These are phyloP conservation scores for Cutaneotrichosporon sp. DNA, from an alignment of 1,284 basidiomycete genomes.

Conservation along the genomic window DNA sequence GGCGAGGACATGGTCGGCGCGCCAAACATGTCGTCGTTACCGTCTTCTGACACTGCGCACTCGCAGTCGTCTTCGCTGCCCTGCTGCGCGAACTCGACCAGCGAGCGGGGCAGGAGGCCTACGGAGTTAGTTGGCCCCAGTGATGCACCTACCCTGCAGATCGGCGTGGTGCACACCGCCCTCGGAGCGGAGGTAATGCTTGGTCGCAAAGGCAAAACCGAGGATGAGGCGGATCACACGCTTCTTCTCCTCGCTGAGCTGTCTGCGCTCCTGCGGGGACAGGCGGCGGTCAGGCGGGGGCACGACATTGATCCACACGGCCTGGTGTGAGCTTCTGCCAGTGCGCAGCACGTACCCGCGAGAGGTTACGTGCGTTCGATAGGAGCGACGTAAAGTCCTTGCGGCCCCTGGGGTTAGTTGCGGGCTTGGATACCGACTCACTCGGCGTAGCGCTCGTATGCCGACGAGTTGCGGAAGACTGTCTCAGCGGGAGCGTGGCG, in stretches of 20 bases:
- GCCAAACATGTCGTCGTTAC: neutral
- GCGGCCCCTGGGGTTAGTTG: slow-evolving; percentile 58
- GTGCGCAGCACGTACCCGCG: slow-evolving; percentile 43
- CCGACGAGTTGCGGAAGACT: slow-evolving; percentile 57
- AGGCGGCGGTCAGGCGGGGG: slow-evolving; percentile 50
- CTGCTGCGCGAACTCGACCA: slow-evolving; percentile 22
- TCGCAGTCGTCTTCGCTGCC: neutral
- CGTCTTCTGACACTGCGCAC: neutral
- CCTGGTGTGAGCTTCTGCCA: slow-evolving; percentile 21
- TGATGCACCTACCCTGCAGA: slow-evolving; percentile 28
- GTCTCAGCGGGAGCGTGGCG: slow-evolving; percentile 53
- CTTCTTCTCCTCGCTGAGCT: slow-evolving; percentile 65
- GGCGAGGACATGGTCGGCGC: slow-evolving; percentile 8
- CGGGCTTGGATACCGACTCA: slow-evolving; percentile 54
- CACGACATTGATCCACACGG: slow-evolving; percentile 73
- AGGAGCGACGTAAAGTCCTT: slow-evolving; percentile 60
- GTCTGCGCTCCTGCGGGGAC: slow-evolving; percentile 34
- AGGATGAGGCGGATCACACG: slow-evolving; percentile 64
- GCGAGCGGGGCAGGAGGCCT: slow-evolving; percentile 33
- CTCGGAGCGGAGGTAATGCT: slow-evolving; percentile 44
- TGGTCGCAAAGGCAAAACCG: slow-evolving; percentile 38
- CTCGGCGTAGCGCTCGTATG: slow-evolving; percentile 46
- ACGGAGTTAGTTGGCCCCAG: neutral
- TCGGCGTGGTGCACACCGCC: slow-evolving; percentile 43
- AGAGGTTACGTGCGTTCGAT: slow-evolving; percentile 57